phyloP scores from a whole-genome alignment of 306 rosid species.

The Pachyrhizus erosus region DNA sequence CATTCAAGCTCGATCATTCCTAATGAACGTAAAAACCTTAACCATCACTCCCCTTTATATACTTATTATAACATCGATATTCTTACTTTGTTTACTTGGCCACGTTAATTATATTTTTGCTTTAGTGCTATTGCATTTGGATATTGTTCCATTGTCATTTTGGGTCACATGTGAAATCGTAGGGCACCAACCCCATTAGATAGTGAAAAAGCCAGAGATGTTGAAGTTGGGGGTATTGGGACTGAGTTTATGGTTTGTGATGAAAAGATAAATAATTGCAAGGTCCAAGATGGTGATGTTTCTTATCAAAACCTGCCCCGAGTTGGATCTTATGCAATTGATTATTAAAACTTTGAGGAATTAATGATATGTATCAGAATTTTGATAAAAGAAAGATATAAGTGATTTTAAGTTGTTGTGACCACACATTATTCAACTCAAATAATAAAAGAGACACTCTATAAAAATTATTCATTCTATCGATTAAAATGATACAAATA shows the following conservation, averaged over 20 bases:
- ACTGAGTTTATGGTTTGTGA: slow-evolving; percentile 45
- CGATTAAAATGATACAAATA: too few species aligned
- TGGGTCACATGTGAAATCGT: slow-evolving; percentile 46
- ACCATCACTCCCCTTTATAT: slow-evolving; percentile 2
- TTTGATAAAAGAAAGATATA: too few species aligned
- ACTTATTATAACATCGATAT: background rate
- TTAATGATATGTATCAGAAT: too few species aligned
- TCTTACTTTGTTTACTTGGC: background rate
- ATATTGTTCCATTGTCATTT: too few species aligned
- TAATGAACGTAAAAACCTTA: slow-evolving; percentile 35
- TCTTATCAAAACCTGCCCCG: too few species aligned
- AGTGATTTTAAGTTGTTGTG: too few species aligned
- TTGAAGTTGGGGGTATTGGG: slow-evolving; percentile 18
- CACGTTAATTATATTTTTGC: background rate
- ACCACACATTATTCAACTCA: too few species aligned
- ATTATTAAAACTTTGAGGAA: too few species aligned
- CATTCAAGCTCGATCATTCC: slow-evolving; percentile 25
- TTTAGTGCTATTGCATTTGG: too few species aligned
- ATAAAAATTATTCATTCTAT: too few species aligned
- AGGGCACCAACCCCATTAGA: slow-evolving; percentile 51
- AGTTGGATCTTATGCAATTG: too few species aligned
- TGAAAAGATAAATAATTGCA: background rate
- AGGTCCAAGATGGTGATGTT: slow-evolving; percentile 45
- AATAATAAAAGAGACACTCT: too few species aligned
- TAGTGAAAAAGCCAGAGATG: slow-evolving; percentile 27